Conservation (phyloP, 2,329 filamentous ascomycete species). For the Rhynchosporium secalis region DNA sequence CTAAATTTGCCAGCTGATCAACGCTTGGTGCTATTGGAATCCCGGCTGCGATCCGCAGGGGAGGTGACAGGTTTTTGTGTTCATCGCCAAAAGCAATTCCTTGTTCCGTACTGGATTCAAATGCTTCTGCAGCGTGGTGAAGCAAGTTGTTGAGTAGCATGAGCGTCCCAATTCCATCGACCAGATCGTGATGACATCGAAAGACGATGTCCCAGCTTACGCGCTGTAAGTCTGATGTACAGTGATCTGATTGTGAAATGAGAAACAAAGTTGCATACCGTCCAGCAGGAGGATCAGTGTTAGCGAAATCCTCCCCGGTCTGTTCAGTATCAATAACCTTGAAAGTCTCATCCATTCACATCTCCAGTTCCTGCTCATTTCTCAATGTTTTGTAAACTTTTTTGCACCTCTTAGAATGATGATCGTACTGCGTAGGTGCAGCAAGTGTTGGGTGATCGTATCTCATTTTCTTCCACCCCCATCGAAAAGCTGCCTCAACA, state of each 20-base stretch:
- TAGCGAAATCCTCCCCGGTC: conserved; percentile 41
- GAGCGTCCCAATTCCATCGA: conserved; percentile 45
- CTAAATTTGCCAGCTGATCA: neutral
- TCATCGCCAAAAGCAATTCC: conserved; percentile 24
- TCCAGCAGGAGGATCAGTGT: conserved; percentile 41
- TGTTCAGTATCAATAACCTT: conserved; percentile 30
- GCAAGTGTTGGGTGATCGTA: conserved; percentile 42
- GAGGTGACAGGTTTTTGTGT: conserved; percentile 15
- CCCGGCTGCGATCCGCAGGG: conserved; percentile 9
- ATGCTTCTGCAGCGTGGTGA: conserved; percentile 32
- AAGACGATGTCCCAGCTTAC: conserved; percentile 32
- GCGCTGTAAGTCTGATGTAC: neutral
- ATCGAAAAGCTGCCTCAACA: conserved; percentile 39
- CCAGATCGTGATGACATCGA: conserved; percentile 44
- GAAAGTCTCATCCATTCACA: conserved; percentile 41
- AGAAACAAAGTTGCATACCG: conserved; percentile 41
- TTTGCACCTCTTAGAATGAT: conserved; percentile 27
- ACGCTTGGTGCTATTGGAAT: neutral
- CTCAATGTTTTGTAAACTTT: conserved; percentile 37
- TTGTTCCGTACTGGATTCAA: conserved; percentile 23
- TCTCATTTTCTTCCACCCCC: conserved; percentile 42
- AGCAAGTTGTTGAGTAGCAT: conserved; percentile 41
- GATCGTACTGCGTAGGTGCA: conserved; percentile 33
- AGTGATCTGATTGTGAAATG: conserved; percentile 26
- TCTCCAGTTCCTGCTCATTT: conserved; percentile 16